Conservation (phyloP, 164 flowering plant genomes). For the Houttuynia cordata region DNA sequence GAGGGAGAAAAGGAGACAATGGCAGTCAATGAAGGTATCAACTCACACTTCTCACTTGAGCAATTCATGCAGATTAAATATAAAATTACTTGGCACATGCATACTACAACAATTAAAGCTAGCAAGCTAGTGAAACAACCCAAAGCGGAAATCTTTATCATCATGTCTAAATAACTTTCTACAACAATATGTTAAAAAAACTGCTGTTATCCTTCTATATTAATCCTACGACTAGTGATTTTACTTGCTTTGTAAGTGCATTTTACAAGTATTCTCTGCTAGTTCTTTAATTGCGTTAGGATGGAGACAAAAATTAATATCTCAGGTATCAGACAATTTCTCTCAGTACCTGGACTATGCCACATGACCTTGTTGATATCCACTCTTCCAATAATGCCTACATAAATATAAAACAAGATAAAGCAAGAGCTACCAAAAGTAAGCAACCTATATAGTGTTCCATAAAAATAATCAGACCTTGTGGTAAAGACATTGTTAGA, state of each 20-base stretch:
- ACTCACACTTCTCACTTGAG: not conserved
- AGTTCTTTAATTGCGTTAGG: too few relatives aligned
- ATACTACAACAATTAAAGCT: not conserved
- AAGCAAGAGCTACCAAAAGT: not conserved
- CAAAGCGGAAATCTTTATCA: not conserved
- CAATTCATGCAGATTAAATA: too few relatives aligned
- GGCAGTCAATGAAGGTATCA: too few relatives aligned
- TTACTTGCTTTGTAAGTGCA: too few relatives aligned
- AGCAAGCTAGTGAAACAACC: too few relatives aligned
- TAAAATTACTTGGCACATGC: not conserved
- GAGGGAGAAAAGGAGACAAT: not conserved
- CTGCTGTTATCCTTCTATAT: too few relatives aligned
- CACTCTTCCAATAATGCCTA: constrained; percentile 98
- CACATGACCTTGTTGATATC: constrained; percentile 53
- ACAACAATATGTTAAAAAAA: too few relatives aligned
- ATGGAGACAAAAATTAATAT: too few relatives aligned
- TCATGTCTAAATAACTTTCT: too few relatives aligned
- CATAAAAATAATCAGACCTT: constrained; percentile 35
- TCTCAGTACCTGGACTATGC: not conserved
- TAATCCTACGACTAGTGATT: too few relatives aligned
- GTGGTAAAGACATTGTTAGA: constrained; percentile 37
- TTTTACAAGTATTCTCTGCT: too few relatives aligned
- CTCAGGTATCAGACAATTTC: not conserved
- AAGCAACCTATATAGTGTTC: not conserved
- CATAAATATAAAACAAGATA: not conserved